Percentiles rank a stretch among this genome's conserved stretches.
Evolutionary conservation across 1,284 basidiomycete genomes (phyloP).

Genomic region (Puccinia triticina): DNA sequence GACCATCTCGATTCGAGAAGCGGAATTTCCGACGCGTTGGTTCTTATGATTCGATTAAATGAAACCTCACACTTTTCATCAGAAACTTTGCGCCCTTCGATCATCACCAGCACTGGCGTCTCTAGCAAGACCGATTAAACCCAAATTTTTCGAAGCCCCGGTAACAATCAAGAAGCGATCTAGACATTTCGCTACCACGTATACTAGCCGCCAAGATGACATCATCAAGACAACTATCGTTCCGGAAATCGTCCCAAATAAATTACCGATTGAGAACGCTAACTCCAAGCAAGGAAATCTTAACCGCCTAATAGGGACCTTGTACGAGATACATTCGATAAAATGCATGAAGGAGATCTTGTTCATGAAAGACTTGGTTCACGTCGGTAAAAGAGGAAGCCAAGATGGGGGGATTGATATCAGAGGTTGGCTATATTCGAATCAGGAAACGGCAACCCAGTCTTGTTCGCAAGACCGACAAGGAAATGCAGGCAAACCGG

Average conservation of each 20-base stretch:
- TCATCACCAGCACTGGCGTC: not conserved
- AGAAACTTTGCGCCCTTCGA: not conserved
- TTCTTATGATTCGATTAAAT: not conserved
- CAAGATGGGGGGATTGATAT: slow-evolving; percentile 22
- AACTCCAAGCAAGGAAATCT: not conserved
- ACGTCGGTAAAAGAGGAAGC: slow-evolving; percentile 6
- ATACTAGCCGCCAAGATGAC: not conserved
- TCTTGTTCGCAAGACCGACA: not conserved
- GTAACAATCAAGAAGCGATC: not conserved
- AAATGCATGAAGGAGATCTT: slow-evolving; percentile 5
- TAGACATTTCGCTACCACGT: not conserved
- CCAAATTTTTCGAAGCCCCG: not conserved
- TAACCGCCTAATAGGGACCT: not conserved
- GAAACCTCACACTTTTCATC: not conserved
- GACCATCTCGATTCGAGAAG: too few species aligned
- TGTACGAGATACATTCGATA: slow-evolving; percentile 6
- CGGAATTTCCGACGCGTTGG: too few species aligned
- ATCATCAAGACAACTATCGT: not conserved
- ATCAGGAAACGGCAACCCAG: not conserved
- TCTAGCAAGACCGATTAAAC: not conserved
- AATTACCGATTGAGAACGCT: not conserved
- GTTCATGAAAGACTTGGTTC: slow-evolving; percentile 24
- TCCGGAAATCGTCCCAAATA: not conserved
- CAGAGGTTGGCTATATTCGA: slow-evolving; percentile 27
- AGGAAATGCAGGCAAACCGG: not conserved